Base-by-base conservation (phyloP, 495 filamentous ascomycete genomes). In the Hypoxylon fuscum region DNA sequence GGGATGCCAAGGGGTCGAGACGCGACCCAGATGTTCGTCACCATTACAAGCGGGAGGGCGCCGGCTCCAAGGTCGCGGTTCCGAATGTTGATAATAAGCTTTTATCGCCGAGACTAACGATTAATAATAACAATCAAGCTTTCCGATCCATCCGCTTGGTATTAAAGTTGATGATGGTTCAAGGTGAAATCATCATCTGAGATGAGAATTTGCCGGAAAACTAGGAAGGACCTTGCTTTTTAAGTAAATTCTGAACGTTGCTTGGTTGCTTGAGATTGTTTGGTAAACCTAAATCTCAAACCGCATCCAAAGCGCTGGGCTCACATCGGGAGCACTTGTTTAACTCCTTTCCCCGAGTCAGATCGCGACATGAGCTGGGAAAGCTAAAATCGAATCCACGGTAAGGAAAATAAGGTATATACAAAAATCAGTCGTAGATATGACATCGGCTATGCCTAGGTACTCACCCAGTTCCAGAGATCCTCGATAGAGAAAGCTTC, bases 31-130 rank as follows among this genome's bases (percentile, higher is more conserved):
- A 43, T 46, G 27, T 47, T 64, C 41, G 42, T 56, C 48, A 43
- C 54, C 48, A 58, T 55, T 58, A 54, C 20, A n/a, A 45, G 48
- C 18, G 20, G 55, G 18, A 43, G 27, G 22, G 37, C 35, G 37
- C 62, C 59, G 49, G 40, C 34, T 35, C 62, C 51, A 61, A 48
- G 51, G 55, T n/a, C 20, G 45, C 31, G 56, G 62, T 43, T 12
- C 31, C 17, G n/a, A 18, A n/a, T 14, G 21, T 52, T 17, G 20
- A 47, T 14, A 27, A 42, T 50, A 15, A 35, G 12, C 41, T n/a
- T 55, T 43, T 35, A 25, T 18, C 14, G 23, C 18, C 20, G 22
- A 41, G 6, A 11, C 7, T 37, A 42, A 21, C 34, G 25, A 50
- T 61, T 43, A 53, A 52, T 56, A 57, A 65, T 65, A 41, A 23